Base-by-base conservation (phyloP, 768 basidiomycete species). In the Kondoa malvinella region DNA sequence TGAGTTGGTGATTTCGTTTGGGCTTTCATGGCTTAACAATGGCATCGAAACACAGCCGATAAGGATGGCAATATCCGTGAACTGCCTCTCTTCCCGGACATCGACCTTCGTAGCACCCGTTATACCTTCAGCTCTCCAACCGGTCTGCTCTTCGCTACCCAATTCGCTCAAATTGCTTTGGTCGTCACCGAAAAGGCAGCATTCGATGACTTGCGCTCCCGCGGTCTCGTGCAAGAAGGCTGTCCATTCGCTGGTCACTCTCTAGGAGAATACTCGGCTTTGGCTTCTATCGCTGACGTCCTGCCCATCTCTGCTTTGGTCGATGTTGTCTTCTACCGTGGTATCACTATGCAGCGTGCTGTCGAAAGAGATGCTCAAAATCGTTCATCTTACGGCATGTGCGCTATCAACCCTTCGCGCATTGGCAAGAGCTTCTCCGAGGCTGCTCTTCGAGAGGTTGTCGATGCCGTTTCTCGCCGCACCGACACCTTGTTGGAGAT, bases 311-410 rank as follows among this genome's bases (percentile, higher is more conserved):
- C 94, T 25, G 85, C 90, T 1, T 85, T 97, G 61, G 90, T 92
- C 74, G 95, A 99, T 72, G 89, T 99, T 74, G 94, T 99, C 30
- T 99, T 99, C 83, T 99, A 96, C 78, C 90, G 95, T 77, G 95
- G 95, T 73, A 92, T 99, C 76, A 99, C 95, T 34, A 99, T 97
- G 95, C 95, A 97, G 76, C 90, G 95, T 27, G 95, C 95, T 30
- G 95, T 99, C 68, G 91, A 95, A 78, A 89, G 95, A 33, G 95
- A 99, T 75, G 81, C 86, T 1, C 81, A 88, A 67, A 92, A 92
- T 74, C 84, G 95, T 40, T 94, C 90, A 29, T 91, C 92, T 76
- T 99, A 96, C 74, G 92, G 91, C 8, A 97, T 99, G 95, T 92
- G 92, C 77, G 94, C 95, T n/a, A 88, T 95, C 73, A 97, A 99